Evolutionary conservation across 2,329 filamentous ascomycete genomes (phyloP).

Genomic region (Pseudogymnoascus sp.): DNA sequence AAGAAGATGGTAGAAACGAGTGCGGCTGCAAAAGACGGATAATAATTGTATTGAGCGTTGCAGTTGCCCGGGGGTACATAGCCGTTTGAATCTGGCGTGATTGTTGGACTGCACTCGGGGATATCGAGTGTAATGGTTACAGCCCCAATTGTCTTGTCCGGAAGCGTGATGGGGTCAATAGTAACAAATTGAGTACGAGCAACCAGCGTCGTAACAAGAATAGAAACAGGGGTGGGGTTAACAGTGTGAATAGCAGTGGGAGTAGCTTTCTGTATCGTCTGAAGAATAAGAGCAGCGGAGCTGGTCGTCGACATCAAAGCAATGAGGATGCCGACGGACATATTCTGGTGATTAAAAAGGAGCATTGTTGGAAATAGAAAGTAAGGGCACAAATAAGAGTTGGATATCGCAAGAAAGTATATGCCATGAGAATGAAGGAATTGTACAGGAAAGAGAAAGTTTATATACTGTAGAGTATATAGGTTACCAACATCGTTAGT

Average conservation of each 20-base stretch:
- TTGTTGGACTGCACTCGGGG: conserved; percentile 33
- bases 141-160: conserved; percentile 25
- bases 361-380: not conserved
- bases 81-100: conserved; percentile 31
- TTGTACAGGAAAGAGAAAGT: not conserved
- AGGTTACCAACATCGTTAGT: not conserved
- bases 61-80: conserved; percentile 32
- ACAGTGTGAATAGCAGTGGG: not conserved
- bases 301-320: not conserved
- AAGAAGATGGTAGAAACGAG: conserved; percentile 32
- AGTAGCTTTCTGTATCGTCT: not conserved
- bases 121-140: conserved; percentile 29
- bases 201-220: not conserved
- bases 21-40: conserved; percentile 32
- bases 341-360: not conserved
- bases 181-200: conserved; percentile 23
- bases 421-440: not conserved
- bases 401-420: not conserved
- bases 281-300: not conserved
- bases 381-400: not conserved
- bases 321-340: not conserved
- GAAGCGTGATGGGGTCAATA: conserved; percentile 26
- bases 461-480: not conserved
- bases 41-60: conserved; percentile 31
- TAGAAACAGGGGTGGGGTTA: not conserved